Conservation (phyloP, 306 rosid genomes). For the Medicago truncatula region MtrunA17r5.0-ANR NC_053049.1:48775001-48775500, state of each 20-base stretch:
- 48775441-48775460: too few species aligned
- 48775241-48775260: background rate
- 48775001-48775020: too few species aligned
- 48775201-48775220: background rate
- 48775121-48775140: background rate
- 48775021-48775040: too few species aligned
- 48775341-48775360: too few species aligned
- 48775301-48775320: background rate
- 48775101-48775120: background rate
- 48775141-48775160: background rate
- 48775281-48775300: background rate
- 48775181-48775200: too few species aligned
- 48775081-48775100: background rate
- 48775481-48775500: too few species aligned
- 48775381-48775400: too few species aligned
- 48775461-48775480: background rate
- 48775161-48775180: background rate
- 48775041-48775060: too few species aligned
- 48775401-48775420: too few species aligned
- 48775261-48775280: background rate
- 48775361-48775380: too few species aligned
- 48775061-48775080: background rate
- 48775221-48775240: background rate
- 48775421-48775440: too few species aligned
- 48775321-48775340: too few species aligned